Conservation (phyloP, 306 rosid species). For the Cucurbita pepo region DNA sequence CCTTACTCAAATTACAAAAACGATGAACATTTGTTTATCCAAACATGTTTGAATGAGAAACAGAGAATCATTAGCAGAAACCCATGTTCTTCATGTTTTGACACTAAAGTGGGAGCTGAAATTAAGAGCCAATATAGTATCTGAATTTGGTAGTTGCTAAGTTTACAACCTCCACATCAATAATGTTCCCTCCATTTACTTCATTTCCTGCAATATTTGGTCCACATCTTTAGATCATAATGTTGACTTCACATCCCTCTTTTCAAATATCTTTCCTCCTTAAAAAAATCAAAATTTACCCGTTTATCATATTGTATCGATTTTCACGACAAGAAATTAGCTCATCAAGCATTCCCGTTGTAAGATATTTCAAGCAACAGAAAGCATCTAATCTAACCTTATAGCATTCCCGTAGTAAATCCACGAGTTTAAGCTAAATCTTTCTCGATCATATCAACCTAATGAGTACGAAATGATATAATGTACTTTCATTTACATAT, state of each 20-base stretch:
- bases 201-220: conserved; percentile 52
- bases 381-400: too few species aligned
- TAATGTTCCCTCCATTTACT: conserved; percentile 86
- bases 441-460: not conserved
- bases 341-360: too few species aligned
- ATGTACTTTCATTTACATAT: not conserved
- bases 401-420: too few species aligned
- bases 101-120: conserved; percentile 25
- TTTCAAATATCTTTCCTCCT: conserved; percentile 4
- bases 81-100: conserved; percentile 29
- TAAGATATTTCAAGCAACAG: too few species aligned
- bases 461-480: not conserved
- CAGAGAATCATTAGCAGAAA: conserved; percentile 10
- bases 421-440: not conserved
- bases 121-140: conserved; percentile 24
- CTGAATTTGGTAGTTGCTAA: conserved; percentile 68
- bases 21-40: too few species aligned
- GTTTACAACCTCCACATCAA: conserved; percentile 87
- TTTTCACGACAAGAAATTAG: not conserved
- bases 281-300: too few species aligned
- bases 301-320: not conserved
- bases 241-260: conserved; percentile 39
- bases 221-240: conserved; percentile 67
- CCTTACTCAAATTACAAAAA: too few species aligned
- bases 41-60: not conserved